phyloP scores from a whole-genome alignment of 129 eudicot genomes.

The Scalesia atractyloides region DNA sequence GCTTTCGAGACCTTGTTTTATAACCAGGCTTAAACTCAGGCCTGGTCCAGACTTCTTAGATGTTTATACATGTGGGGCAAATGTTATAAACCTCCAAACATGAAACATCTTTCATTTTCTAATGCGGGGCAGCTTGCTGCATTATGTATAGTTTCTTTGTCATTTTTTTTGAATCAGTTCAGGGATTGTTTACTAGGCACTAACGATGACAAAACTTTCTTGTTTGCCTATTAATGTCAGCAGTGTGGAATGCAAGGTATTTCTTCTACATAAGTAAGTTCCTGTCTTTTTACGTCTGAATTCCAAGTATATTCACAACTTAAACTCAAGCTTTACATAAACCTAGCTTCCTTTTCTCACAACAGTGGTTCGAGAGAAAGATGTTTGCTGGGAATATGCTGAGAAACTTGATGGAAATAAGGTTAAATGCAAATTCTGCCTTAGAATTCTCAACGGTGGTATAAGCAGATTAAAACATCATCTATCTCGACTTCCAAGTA shows the following conservation, averaged over 20 bases:
- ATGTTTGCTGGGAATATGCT: conserved; percentile 93
- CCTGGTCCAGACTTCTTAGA: conserved; percentile 2
- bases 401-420: conserved; percentile 93
- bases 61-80: background rate
- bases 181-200: background rate
- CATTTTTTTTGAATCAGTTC: background rate
- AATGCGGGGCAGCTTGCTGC: background rate
- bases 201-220: conserved; percentile 15
- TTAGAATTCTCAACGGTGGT: conserved; percentile 82
- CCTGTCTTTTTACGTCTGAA: background rate
- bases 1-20: too few species aligned
- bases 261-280: conserved; percentile 43
- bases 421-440: conserved; percentile 93
- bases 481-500: conserved; percentile 88
- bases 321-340: background rate
- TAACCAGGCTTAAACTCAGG: too few species aligned
- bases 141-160: background rate
- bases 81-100: background rate
- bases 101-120: background rate
- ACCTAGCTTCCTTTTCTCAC: conserved; percentile 12
- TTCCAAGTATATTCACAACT: background rate
- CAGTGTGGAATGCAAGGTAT: conserved; percentile 32
- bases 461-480: conserved; percentile 93
- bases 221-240: conserved; percentile 23
- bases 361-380: conserved; percentile 94